A percentile compares a stretch with the other conserved stretches of the same genome.
phyloP scores from a whole-genome alignment of 2,329 filamentous ascomycete species.

The Tolypocladium endophyticum region DNA sequence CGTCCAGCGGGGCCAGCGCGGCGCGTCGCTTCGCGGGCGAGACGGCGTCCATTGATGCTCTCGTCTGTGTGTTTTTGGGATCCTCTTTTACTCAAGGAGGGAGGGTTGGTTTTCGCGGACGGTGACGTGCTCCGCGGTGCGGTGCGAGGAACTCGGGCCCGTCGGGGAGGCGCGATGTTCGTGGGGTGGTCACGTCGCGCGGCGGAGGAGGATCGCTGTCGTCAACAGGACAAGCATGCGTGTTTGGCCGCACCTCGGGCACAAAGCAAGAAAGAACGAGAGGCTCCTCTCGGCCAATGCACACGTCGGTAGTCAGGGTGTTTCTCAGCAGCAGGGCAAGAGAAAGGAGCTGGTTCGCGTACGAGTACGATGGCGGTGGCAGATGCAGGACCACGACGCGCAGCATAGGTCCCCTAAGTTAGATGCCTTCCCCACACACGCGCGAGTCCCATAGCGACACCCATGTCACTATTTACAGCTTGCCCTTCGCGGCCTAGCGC shows the following conservation, averaged over 20 bases:
- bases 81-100: background rate
- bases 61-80: background rate
- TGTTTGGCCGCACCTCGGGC: background rate
- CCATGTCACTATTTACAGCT: background rate
- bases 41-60: background rate
- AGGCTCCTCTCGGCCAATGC: background rate
- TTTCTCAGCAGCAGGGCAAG: background rate
- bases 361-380: background rate
- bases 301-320: background rate
- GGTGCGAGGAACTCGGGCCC: background rate
- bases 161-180: background rate
- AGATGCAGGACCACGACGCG: background rate
- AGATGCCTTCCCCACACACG: background rate
- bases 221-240: background rate
- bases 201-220: background rate
- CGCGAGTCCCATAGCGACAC: background rate
- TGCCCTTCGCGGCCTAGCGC: background rate
- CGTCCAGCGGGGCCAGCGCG: constrained; percentile 35
- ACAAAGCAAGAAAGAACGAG: background rate
- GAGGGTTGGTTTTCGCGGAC: background rate
- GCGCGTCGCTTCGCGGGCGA: constrained; percentile 37
- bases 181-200: background rate
- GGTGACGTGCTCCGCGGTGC: background rate
- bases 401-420: background rate
- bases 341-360: background rate